phyloP scores from a whole-genome alignment of 2,329 filamentous ascomycete genomes.

The Zymoseptoria ardabiliae region DNA sequence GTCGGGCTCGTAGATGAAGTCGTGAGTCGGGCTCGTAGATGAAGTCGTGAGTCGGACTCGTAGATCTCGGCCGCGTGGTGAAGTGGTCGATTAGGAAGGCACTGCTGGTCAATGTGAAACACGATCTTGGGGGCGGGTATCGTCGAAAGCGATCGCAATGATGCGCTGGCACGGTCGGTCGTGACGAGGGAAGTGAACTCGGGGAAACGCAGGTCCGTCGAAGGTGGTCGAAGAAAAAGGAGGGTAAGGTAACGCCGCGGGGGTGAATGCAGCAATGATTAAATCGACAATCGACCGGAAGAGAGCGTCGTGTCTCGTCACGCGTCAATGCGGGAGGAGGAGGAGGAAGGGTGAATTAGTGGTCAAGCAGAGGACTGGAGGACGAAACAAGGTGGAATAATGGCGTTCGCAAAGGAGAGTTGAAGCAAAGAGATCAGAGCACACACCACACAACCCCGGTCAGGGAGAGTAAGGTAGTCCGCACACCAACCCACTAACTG shows the following conservation, averaged over 20 bases:
- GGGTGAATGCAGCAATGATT: no score
- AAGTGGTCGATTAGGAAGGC: not conserved
- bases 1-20: not conserved
- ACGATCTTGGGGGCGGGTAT: not conserved
- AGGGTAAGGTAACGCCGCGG: not conserved
- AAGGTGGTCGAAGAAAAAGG: not conserved
- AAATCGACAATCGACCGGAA: no score
- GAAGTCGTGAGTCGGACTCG: not conserved
- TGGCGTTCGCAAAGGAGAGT: not conserved
- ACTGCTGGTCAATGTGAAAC: not conserved
- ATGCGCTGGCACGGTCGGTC: not conserved
- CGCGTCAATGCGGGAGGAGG: no score
- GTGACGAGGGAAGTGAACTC: not conserved
- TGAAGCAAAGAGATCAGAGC: not conserved
- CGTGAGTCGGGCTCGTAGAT: not conserved
- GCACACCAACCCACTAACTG: not conserved
- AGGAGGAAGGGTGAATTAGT: no score
- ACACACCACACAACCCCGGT: not conserved
- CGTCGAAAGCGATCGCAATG: not conserved
- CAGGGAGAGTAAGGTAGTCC: not conserved
- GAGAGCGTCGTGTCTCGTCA: no score
- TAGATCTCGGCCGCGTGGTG: not conserved
- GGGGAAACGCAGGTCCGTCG: not conserved
- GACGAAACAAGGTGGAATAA: no score
- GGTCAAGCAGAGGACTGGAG: no score